Evolutionary conservation across 768 basidiomycete genomes (phyloP), one percentile per base, ranked within the genome.

Genomic region (Phlegmacium glaucopus): DNA sequence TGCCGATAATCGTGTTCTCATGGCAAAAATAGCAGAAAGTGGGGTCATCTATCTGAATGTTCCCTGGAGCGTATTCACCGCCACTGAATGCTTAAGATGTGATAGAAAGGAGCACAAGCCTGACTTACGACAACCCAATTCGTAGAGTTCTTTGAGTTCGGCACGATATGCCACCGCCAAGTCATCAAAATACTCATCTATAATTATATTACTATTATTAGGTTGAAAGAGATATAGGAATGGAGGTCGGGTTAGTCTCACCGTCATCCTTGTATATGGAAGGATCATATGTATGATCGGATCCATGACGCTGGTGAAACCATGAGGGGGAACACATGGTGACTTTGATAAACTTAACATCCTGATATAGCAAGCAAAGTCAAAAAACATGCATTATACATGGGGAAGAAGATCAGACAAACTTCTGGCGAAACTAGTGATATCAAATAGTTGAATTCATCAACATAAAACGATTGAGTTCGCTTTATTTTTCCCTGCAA

Each of bases 251-350:
- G 29, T 15, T 41, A 37, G 11, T n/a, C 9, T 35, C 38, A 78
- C 81, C 77, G 57, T 86, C 84, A 57, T 70, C 77, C 38, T 71
- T 68, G 64, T 87, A 87, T 6, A 85, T 76, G 7, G 73, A 69
- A 36, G 74, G 68, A 49, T 78, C 78, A 56, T 81, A 83, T 6
- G 80, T 79, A 39, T 64, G 39, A 50, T 80, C 78, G 8, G 71
- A 72, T 42, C 85, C 85, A 59, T 83, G 82, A 18, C 80, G 77
- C 25, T 85, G 77, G 60, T 85, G 83, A 61, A 79, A 83, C 82
- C 84, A 85, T 29, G 81, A 80, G 3, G 86, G 87, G 0, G 85
- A 79, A 49, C 80, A 83, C 63, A 87, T 69, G 11, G 83, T 88
- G 49, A 89, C 57, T 62, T 91, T 90, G 62, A 89, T 75, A 57